Base-by-base conservation (phyloP, 208 protist species). In the Leishmania major region DNA sequence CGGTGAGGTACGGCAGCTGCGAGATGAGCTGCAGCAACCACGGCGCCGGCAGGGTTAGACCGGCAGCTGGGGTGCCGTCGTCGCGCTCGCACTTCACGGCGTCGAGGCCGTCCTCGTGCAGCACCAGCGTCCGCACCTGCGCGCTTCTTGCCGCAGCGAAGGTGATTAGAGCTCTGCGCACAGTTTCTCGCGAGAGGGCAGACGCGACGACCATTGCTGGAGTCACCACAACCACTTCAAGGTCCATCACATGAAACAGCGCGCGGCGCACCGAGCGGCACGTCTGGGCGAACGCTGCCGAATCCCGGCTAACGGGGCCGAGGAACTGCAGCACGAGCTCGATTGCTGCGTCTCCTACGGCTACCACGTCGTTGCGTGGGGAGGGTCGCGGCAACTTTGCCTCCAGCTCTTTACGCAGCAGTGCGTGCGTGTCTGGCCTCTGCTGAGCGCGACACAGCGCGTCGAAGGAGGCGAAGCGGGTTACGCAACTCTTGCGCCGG, bases 231-330 rank as follows among this genome's bases (percentile, higher is more conserved):
- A 90, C 88, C 22, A 71, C 53, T 43, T 86, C 55, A 31, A 90
- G 70, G 55, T 62, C 62, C 57, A 66, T 73, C 0, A 22, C n/a
- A 55, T 57, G 84, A 4, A 93, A 70, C 4, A 69, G 77, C 35
- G 92, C 72, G n/a, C 55, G 59, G 43, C 90, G 92, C 53, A 94
- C 83, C 22, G 83, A 78, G 11, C 90, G 87, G 86, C 92, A 95
- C 25, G 89, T 90, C 19, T 79, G 80, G 22, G 78, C 60, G n/a
- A 96, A 86, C 8, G 47, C 79, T 3, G 81, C 86, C n/a, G 85
- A 70, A 28, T 88, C 85, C 5, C 49, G 72, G 43, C 83, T 88
- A 2, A 57, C 3, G 5, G 79, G 67, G 10, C 82, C 75, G 22
- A 91, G 77, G 66, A 91, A 92, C 47, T 75, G 35, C n/a, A 90